Percentiles rank a stretch among this genome's conserved stretches.
phyloP scores from a whole-genome alignment of 305 asterid genomes.

The Fraxinus paxiana region DNA sequence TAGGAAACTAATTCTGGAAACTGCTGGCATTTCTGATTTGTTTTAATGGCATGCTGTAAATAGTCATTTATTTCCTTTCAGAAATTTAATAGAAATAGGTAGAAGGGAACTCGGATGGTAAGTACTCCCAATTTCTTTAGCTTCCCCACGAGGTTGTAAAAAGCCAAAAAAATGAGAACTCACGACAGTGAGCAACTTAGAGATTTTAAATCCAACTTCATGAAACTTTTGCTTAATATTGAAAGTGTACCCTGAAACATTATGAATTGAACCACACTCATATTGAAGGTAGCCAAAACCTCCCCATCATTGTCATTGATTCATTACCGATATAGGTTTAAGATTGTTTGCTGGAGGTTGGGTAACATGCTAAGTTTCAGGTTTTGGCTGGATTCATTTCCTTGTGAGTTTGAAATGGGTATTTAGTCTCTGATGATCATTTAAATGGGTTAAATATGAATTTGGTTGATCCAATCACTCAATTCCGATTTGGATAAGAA shows the following conservation, averaged over 20 bases:
- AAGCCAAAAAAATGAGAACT: not conserved
- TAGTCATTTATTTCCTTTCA: not conserved
- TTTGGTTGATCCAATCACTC: not conserved
- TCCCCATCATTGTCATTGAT: not conserved
- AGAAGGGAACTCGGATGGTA: not conserved
- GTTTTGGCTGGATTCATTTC: not conserved
- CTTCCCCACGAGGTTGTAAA: not conserved
- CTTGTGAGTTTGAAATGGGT: not conserved
- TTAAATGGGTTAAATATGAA: not conserved
- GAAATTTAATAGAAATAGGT: not conserved
- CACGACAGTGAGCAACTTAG: not conserved
- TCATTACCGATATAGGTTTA: not conserved
- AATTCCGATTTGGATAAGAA: not conserved
- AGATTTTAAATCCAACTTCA: not conserved
- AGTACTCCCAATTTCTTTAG: not conserved
- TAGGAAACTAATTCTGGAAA: not conserved
- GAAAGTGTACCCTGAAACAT: not conserved
- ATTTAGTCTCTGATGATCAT: not conserved
- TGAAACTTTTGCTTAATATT: not conserved
- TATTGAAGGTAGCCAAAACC: not conserved
- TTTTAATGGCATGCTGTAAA: not conserved
- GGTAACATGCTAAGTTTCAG: not conserved
- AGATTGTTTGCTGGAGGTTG: not conserved
- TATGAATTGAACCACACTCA: not conserved
- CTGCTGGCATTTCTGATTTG: not conserved